Evolutionary conservation across 208 protist genomes (phyloP), one percentile per base, ranked within the genome.

Genomic region (Crithidia acanthocephali): DNA sequence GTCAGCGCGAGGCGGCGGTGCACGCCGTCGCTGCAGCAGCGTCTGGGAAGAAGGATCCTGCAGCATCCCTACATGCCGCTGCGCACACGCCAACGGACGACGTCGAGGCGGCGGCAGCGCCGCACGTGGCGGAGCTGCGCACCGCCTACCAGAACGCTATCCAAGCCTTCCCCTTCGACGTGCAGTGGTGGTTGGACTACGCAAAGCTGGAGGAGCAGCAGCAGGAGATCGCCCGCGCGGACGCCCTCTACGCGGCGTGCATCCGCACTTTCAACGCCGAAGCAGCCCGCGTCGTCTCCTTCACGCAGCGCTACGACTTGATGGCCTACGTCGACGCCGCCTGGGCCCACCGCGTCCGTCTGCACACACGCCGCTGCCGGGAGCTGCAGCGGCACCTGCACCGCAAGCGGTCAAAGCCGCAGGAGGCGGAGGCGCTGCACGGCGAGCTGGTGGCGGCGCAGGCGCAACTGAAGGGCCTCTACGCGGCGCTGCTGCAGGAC

Each of bases 201-300:
- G 92, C 92, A 50, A 83, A 83, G 67, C 68, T 92, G 70, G 92
- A 94, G 79, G 92, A 96, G 65, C 50, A 72, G 50, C 72, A 86
- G 48, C 80, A 67, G 23, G 86, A 91, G 63, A 42, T 76, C 47
- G 67, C 74, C 3, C 83, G 87, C 62, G 80, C 85, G 0, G 76
- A 88, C 55, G 92, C 86, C 10, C 65, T 96, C 22, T 83, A 86
- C 58, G 56, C 48, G 18, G 85, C 78, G 7, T 86, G 81, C 77
- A 83, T 87, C 20, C 64, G 65, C 27, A 81, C 86, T 35, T 62
- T 94, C 56, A 79, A 82, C 53, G 77, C 56, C 0, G 87, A 81
- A 50, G 87, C 87, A 7, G 65, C 57, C 9, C 58, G 59, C 22
- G 72, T 83, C 7, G 44, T 37, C n/a, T 89, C 87, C 13, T 78